phyloP scores from a whole-genome alignment of 2,329 filamentous ascomycete genomes.

The Ophiocordyceps camponoti-saundersi region DNA sequence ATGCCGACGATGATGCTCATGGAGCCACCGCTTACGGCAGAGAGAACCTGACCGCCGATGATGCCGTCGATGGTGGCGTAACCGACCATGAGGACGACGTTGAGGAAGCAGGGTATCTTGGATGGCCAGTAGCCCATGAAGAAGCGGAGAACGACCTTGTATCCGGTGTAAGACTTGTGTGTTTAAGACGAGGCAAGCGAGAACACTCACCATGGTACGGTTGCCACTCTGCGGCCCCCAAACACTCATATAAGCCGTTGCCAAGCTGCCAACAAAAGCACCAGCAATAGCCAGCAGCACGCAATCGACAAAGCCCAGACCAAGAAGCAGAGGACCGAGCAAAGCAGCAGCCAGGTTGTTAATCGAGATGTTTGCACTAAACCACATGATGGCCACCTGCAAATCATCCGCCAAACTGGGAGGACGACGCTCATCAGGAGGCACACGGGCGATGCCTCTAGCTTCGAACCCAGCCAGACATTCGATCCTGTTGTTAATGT shows the following conservation, averaged over 20 bases:
- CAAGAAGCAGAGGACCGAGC: conserved; percentile 49
- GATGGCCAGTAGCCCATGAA: conserved; percentile 50
- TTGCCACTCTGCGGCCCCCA: conserved; percentile 61
- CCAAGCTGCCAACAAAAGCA: conserved; percentile 55
- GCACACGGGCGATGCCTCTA: conserved; percentile 21
- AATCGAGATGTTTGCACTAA: conserved; percentile 24
- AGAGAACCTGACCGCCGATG: conserved; percentile 61
- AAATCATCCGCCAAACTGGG: conserved; percentile 16
- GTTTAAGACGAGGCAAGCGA: neutral
- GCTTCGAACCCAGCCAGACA: conserved; percentile 19
- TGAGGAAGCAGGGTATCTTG: conserved; percentile 14
- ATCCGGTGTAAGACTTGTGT: no score
- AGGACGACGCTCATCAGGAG: conserved; percentile 16
- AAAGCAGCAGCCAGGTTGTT: conserved; percentile 49
- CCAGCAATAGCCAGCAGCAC: conserved; percentile 58
- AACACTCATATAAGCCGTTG: conserved; percentile 61
- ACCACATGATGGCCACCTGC: conserved; percentile 24
- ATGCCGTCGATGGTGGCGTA: conserved; percentile 68
- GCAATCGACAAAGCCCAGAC: conserved; percentile 55
- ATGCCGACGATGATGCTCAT: conserved; percentile 62
- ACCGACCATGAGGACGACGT: conserved; percentile 49
- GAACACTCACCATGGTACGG: conserved; percentile 47
- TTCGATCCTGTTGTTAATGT: conserved; percentile 11
- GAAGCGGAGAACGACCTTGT: conserved; percentile 48
- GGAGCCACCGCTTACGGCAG: conserved; percentile 47